These are phyloP conservation scores for Globisporangium orthogonon DNA, from an alignment of 352 stramenopile genomes.

Conservation along the genomic window DNA sequence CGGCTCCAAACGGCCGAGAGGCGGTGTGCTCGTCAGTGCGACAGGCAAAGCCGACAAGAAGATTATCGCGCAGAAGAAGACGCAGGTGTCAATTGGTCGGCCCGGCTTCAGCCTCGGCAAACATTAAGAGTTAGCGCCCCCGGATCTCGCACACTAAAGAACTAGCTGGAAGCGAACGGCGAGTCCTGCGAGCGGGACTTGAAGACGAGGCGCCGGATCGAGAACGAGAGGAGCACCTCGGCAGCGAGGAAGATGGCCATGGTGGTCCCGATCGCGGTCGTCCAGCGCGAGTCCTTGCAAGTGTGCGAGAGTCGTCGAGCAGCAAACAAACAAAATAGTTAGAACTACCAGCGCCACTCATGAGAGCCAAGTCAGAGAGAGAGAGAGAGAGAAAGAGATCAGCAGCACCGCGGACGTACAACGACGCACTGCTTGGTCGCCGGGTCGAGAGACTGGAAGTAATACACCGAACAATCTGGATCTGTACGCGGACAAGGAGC, in stretches of 20 bases:
- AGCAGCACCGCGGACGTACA: slow-evolving; percentile 22
- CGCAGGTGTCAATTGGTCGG: slow-evolving; percentile 70
- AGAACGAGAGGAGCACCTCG: slow-evolving; percentile 35
- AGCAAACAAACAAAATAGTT: not conserved
- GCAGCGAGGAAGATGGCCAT: slow-evolving; percentile 28
- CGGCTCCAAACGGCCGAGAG: not conserved
- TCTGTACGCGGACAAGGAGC: slow-evolving; percentile 18
- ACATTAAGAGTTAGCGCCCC: slow-evolving; percentile 21
- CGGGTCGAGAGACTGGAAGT: slow-evolving; percentile 49
- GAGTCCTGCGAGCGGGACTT: slow-evolving; percentile 1
- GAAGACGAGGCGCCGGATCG: slow-evolving; percentile 19
- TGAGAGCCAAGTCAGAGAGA: not conserved
- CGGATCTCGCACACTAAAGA: not conserved
- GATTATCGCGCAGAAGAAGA: slow-evolving; percentile 64
- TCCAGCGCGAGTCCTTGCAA: slow-evolving; percentile 32
- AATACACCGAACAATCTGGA: slow-evolving; percentile 52
- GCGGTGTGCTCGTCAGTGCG: not conserved
- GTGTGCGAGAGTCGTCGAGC: not conserved
- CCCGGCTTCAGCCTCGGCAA: slow-evolving; percentile 77
- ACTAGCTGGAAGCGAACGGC: not conserved
- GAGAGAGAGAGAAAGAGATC: not conserved
- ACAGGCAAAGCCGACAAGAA: slow-evolving; percentile 36
- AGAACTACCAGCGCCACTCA: not conserved
- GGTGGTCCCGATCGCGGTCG: slow-evolving; percentile 23
- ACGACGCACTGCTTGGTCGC: slow-evolving; percentile 39